Percentiles rank a stretch among this genome's conserved stretches.
These are phyloP conservation scores for Colletotrichum lupini DNA, from an alignment of 2,329 filamentous ascomycete genomes.

Conservation along the genomic window DNA sequence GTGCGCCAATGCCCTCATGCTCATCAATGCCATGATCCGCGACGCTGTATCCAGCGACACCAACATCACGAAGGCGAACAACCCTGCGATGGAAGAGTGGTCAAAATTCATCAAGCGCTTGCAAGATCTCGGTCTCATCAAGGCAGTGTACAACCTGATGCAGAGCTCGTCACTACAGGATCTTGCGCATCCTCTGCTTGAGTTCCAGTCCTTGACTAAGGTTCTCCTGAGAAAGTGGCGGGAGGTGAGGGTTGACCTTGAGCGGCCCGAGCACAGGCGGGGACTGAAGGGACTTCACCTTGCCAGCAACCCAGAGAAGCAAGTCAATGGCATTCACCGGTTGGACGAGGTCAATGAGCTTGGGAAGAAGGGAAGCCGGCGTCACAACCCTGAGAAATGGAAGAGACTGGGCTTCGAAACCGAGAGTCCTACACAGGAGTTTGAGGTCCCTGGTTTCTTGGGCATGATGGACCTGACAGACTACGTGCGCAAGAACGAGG, in stretches of 20 bases:
- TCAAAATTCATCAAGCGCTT: conserved; percentile 93
- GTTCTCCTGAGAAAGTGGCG: conserved; percentile 88
- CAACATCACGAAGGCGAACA: conserved; percentile 41
- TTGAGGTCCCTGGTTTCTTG: conserved; percentile 85
- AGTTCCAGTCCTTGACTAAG: conserved; percentile 94
- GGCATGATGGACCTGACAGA: conserved; percentile 98
- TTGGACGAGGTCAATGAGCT: conserved; percentile 49
- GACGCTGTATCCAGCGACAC: conserved; percentile 85
- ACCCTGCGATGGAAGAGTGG: conserved; percentile 77
- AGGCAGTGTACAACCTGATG: conserved; percentile 92
- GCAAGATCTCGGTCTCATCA: conserved; percentile 93
- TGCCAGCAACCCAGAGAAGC: conserved; percentile 78
- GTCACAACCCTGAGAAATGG: conserved; percentile 93
- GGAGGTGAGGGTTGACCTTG: conserved; percentile 84
- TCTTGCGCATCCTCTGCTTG: conserved; percentile 86
- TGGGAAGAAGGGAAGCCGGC: conserved; percentile 70
- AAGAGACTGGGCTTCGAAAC: conserved; percentile 89
- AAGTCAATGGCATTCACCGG: conserved; percentile 51
- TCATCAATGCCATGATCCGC: conserved; percentile 94
- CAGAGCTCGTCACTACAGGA: conserved; percentile 93
- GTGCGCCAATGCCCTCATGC: conserved; percentile 93
- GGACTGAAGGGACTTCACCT: conserved; percentile 88
- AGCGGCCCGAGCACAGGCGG: conserved; percentile 87
- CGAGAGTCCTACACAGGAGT: conserved; percentile 88
- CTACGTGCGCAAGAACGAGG: conserved; percentile 91